A percentile compares a stretch with the other conserved stretches of the same genome.
Conservation (phyloP, 2,329 filamentous ascomycete genomes). For the Zymoseptoria ardabiliae region DNA sequence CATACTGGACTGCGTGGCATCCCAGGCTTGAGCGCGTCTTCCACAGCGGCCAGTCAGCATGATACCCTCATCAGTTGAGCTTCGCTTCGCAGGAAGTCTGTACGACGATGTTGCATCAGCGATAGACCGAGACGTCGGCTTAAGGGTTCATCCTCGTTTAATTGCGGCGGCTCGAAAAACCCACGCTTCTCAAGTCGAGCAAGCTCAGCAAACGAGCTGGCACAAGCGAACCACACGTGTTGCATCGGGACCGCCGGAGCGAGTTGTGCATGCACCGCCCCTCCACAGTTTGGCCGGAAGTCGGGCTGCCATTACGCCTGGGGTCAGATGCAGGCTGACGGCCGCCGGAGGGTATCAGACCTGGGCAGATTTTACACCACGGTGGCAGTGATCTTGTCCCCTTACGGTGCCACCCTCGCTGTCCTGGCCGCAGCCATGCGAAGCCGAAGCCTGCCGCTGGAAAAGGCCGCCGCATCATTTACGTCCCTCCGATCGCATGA, state of each 20-base stretch:
- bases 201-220: background rate
- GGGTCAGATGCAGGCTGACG: background rate
- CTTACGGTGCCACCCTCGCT: background rate
- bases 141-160: no score
- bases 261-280: background rate
- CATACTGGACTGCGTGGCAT: background rate
- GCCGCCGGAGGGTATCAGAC: background rate
- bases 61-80: background rate
- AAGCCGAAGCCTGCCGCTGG: background rate
- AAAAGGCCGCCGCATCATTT: background rate
- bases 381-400: background rate
- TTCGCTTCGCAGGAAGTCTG: background rate
- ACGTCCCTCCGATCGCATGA: background rate
- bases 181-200: background rate
- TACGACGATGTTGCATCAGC: background rate
- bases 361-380: background rate
- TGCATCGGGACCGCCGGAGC: background rate
- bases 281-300: background rate
- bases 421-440: background rate
- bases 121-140: background rate
- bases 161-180: no score
- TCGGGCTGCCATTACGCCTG: background rate
- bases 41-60: background rate
- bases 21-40: background rate
- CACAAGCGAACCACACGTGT: background rate